These are phyloP conservation scores for Esteya vermicola DNA, from an alignment of 2,329 filamentous ascomycete genomes.

Conservation along the genomic window DNA sequence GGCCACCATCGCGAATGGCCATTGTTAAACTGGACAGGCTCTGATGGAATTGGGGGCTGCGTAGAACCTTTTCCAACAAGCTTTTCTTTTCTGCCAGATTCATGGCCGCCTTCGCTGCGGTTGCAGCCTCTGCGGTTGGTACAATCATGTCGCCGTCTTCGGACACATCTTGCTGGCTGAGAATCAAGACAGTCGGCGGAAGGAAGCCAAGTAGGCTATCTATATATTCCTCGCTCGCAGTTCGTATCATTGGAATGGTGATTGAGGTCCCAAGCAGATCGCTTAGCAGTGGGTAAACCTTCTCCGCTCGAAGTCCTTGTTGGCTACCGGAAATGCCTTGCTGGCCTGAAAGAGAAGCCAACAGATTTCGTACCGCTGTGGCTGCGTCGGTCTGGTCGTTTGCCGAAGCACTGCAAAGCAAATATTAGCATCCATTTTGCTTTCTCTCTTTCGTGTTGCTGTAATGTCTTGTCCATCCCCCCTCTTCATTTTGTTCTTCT, in stretches of 20 bases:
- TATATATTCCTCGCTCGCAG: conserved; percentile 48
- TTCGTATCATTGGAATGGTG: conserved; percentile 64
- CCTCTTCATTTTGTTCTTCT: too few species aligned
- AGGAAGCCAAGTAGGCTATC: conserved; percentile 66
- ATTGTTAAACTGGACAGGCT: conserved; percentile 73
- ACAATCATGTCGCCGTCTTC: conserved; percentile 38
- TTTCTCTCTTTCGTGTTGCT: too few species aligned
- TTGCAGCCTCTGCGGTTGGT: conserved; percentile 51
- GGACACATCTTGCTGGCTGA: conserved; percentile 54
- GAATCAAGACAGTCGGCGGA: conserved; percentile 62
- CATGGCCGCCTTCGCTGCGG: conserved; percentile 61
- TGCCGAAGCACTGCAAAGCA: conserved; percentile 36
- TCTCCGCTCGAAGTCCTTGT: conserved; percentile 35
- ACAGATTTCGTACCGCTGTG: conserved; percentile 72
- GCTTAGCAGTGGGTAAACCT: conserved; percentile 67
- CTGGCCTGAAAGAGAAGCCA: conserved; percentile 59
- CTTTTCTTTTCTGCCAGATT: conserved; percentile 63
- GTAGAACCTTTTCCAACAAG: conserved; percentile 66
- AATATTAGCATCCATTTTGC: too few species aligned
- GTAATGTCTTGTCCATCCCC: too few species aligned
- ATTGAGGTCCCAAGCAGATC: conserved; percentile 69
- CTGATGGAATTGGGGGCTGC: conserved; percentile 83
- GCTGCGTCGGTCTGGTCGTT: conserved; percentile 52
- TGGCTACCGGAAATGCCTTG: conserved; percentile 22
- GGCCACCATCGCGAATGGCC: conserved; percentile 76